Evolutionary conservation across 2,329 filamentous ascomycete genomes (phyloP).

Genomic region (Sporothrix sp.): DNA sequence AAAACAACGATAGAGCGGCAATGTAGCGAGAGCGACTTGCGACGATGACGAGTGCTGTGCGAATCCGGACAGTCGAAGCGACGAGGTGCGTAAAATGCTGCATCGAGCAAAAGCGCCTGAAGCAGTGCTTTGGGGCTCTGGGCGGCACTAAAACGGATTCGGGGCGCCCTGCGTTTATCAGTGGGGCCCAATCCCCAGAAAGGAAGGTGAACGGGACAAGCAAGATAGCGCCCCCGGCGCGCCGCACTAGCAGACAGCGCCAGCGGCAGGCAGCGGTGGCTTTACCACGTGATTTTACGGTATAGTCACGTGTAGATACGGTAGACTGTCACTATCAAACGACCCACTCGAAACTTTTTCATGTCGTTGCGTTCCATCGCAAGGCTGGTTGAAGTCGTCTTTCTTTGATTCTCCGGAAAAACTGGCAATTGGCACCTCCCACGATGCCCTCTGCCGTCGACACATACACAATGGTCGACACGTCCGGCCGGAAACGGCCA

Average conservation of each 20-base stretch:
- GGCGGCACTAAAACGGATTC: too few relatives aligned
- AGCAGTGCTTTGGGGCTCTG: too few relatives aligned
- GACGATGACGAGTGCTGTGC: background rate
- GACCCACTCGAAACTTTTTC: slow-evolving; percentile 10
- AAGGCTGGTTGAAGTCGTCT: background rate
- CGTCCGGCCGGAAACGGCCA: slow-evolving; percentile 10
- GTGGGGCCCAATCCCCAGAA: slow-evolving; percentile 8
- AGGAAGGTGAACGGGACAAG: slow-evolving; percentile 10
- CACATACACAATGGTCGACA: slow-evolving; percentile 3
- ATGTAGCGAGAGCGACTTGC: background rate
- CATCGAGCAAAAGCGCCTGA: too few relatives aligned
- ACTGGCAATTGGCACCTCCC: too few relatives aligned
- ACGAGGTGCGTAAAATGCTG: background rate
- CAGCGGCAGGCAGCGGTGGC: background rate
- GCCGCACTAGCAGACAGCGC: background rate
- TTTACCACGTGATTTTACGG: background rate
- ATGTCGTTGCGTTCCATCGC: background rate
- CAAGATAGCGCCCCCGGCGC: background rate
- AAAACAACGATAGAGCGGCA: background rate
- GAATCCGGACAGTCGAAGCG: slow-evolving; percentile 7
- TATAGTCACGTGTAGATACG: slow-evolving; percentile 2
- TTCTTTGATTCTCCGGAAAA: background rate
- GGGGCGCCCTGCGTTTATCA: background rate
- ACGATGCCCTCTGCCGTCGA: slow-evolving; percentile 12
- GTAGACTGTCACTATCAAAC: background rate